Evolutionary conservation across 2,329 filamentous ascomycete genomes (phyloP).

Genomic region (Calonectria hongkongensis): DNA sequence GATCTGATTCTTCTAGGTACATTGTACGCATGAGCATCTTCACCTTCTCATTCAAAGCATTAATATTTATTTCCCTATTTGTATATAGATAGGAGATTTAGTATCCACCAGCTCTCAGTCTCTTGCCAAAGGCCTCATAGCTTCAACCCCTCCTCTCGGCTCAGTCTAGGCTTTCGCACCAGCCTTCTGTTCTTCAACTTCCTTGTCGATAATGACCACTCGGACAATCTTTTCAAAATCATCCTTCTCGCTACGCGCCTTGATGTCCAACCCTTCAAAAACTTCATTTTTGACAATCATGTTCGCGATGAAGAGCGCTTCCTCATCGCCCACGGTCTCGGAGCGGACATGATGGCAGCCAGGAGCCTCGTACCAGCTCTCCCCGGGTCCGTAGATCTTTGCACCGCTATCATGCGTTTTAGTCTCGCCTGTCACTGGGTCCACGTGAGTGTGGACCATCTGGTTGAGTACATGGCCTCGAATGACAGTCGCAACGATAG

Average conservation of each 20-base stretch:
- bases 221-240: conserved; percentile 41
- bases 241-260: conserved; percentile 28
- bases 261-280: conserved; percentile 38
- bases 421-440: conserved; percentile 32
- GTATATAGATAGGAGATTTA: too few relatives aligned
- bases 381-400: conserved; percentile 43
- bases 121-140: too few relatives aligned
- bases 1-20: too few relatives aligned
- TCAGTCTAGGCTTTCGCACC: background rate
- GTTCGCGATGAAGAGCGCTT: conserved; percentile 43
- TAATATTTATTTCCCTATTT: too few relatives aligned
- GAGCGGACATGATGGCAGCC: conserved; percentile 47
- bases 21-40: too few relatives aligned
- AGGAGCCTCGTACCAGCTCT: conserved; percentile 47
- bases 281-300: conserved; percentile 39
- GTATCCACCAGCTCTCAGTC: too few relatives aligned
- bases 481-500: conserved; percentile 42
- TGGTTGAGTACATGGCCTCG: conserved; percentile 43
- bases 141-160: too few relatives aligned
- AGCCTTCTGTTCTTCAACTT: conserved; percentile 38
- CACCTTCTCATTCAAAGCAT: too few relatives aligned
- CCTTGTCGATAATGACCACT: conserved; percentile 43
- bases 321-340: conserved; percentile 42
- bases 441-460: conserved; percentile 42
- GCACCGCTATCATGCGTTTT: conserved; percentile 37